These are phyloP conservation scores for Syzygium syzygioides DNA, from an alignment of 441 rosid species.

Conservation along the genomic window DNA sequence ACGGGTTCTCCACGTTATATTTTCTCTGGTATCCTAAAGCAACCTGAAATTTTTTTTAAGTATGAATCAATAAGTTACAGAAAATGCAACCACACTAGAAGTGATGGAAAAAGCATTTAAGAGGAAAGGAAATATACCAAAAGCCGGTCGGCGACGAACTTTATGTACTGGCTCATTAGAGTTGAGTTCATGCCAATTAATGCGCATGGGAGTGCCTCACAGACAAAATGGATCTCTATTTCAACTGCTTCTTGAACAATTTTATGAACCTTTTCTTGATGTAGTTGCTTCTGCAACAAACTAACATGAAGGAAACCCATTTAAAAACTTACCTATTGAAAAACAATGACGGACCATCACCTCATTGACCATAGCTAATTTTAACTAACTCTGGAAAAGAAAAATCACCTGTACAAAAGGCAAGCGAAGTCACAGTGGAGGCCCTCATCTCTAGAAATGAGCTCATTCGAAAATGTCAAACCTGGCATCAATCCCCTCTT, in stretches of 20 bases:
- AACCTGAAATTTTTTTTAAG: constrained; percentile 30
- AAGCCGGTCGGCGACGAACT: constrained; percentile 85
- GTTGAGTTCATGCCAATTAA: constrained; percentile 77
- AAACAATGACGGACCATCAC: not conserved
- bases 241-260: constrained; percentile 78
- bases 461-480: constrained; percentile 87
- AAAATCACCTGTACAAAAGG: constrained; percentile 62
- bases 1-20: constrained; percentile 70
- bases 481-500: constrained; percentile 98
- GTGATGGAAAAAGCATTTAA: not conserved
- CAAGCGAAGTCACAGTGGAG: constrained; percentile 97
- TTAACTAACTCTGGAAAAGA: not conserved
- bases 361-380: not conserved
- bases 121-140: constrained; percentile 38
- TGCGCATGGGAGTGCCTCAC: constrained; percentile 85
- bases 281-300: constrained; percentile 55
- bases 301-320: constrained; percentile 13
- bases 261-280: constrained; percentile 49
- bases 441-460: constrained; percentile 91
- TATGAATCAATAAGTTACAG: not conserved
- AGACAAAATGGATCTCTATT: constrained; percentile 81
- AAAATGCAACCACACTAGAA: not conserved
- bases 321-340: not conserved
- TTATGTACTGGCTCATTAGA: constrained; percentile 86
- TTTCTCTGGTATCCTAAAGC: constrained; percentile 59